Percentiles rank a stretch among this genome's conserved stretches.
Evolutionary conservation across 1,284 basidiomycete species (phyloP).

Genomic region (Sporisorium graminicola): DNA sequence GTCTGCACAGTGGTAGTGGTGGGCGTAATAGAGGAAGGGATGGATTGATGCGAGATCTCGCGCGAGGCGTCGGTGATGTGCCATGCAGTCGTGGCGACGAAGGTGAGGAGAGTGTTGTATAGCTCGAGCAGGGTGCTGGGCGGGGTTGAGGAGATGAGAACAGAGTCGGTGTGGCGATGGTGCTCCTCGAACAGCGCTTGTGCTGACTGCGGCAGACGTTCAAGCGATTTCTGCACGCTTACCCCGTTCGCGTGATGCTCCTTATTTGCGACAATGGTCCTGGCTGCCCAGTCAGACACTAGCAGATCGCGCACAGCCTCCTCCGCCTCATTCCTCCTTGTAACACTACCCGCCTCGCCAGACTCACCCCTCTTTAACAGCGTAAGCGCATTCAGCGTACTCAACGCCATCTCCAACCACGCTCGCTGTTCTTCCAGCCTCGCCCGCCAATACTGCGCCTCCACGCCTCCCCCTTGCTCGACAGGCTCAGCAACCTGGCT

Average conservation of each 20-base stretch:
- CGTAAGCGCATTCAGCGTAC: conserved; percentile 27
- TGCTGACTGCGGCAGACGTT: conserved; percentile 12
- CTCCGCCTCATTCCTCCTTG: conserved; percentile 42
- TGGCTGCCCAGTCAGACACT: conserved; percentile 33
- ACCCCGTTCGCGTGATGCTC: background rate
- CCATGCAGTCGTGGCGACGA: conserved; percentile 78
- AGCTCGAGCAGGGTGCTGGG: conserved; percentile 74
- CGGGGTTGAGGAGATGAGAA: conserved; percentile 71
- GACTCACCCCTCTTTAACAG: background rate
- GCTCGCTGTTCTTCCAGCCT: conserved; percentile 42
- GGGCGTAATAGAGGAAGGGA: background rate
- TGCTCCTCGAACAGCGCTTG: conserved; percentile 81
- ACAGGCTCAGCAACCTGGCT: conserved; percentile 75
- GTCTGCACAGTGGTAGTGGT: background rate
- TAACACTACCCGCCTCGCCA: background rate
- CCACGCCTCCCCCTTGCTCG: conserved; percentile 78
- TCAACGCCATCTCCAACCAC: conserved; percentile 48
- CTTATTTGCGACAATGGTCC: conserved; percentile 14
- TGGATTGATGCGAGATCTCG: conserved; percentile 49
- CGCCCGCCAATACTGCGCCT: conserved; percentile 39
- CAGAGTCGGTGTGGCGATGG: background rate
- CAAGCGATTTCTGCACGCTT: background rate
- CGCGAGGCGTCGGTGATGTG: conserved; percentile 83
- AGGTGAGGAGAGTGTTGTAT: conserved; percentile 85
- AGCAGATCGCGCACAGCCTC: conserved; percentile 47